Evolutionary conservation across 2,329 filamentous ascomycete species (phyloP), one percentile per base, ranked within the genome.

Genomic region (Colletotrichum cuscutae): DNA sequence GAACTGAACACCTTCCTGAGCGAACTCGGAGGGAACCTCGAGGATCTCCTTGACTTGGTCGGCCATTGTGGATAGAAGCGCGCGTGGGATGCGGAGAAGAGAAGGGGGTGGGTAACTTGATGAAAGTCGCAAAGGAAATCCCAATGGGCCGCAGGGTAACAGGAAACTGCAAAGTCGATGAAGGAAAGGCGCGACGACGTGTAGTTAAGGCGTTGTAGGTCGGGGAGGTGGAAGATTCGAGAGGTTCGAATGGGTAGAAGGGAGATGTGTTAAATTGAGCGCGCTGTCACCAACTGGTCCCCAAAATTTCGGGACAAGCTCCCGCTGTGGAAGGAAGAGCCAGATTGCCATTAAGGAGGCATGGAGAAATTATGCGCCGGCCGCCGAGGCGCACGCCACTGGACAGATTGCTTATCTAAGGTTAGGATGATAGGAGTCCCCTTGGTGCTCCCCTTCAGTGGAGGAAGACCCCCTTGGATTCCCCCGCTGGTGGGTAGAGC

Each of bases 11-110:
- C 89, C 89, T 74, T 91, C 89, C 80, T 84, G 88, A 80, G 91
- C 81, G 81, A 93, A 93, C 83, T 92, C 90, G 80, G 86, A 86
- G 77, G 91, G 91, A 80, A 91, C 88, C 77, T 94, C 92, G 80
- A 93, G 88, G 78, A 94, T 85, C 80, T 93, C 91, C 82, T 93
- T 90, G 78, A 93, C 82, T 82, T 92, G 88, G 81, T 93, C 92
- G 82, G 90, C 88, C 89, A 91, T 91, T 80, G 77, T 84, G 81
- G 49, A 58, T 66, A 67, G 62, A 67, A 58, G 71, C 58, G 59
- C 62, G 59, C 56, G 71, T 65, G 56, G 66, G 71, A 65, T 70
- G 68, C 64, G 13, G 24, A 61, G 32, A 67, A 71, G 57, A 24
- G 68, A 62, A 67, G 15, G 54, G 28, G 56, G 24, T 37, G 35